Conservation (phyloP, 2,329 filamentous ascomycete species). For the Hypocrella siamensis region DNA sequence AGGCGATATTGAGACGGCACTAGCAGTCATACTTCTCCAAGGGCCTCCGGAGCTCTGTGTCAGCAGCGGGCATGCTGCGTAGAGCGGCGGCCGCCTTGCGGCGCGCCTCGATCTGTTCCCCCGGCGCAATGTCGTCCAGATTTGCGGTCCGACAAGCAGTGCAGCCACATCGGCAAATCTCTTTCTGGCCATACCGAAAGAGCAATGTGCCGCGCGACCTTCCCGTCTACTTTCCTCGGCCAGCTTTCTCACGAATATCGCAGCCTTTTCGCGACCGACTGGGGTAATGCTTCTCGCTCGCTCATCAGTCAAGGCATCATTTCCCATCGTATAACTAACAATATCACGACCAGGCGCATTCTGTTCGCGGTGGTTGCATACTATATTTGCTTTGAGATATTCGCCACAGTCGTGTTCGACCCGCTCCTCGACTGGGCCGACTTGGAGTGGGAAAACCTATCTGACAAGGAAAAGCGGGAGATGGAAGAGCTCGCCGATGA, state of each 20-base stretch:
- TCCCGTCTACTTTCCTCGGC: slow-evolving; percentile 18
- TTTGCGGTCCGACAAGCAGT: slow-evolving; percentile 4
- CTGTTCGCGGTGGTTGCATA: slow-evolving; percentile 16
- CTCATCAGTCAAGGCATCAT: not conserved
- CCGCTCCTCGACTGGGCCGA: slow-evolving; percentile 27
- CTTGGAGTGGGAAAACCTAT: slow-evolving; percentile 23
- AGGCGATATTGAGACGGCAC: too few species aligned
- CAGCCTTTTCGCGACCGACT: slow-evolving; percentile 3
- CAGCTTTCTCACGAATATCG: not conserved
- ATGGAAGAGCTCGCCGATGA: slow-evolving; percentile 25
- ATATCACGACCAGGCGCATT: slow-evolving; percentile 8
- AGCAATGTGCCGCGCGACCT: slow-evolving; percentile 8
- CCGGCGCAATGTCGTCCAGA: slow-evolving; percentile 8
- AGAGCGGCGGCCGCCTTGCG: slow-evolving; percentile 8
- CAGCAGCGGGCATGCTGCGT: slow-evolving; percentile 8
- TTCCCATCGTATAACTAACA: not conserved
- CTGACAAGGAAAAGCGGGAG: slow-evolving; percentile 26
- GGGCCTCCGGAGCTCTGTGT: not conserved
- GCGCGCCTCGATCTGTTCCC: slow-evolving; percentile 6
- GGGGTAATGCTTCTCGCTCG: slow-evolving; percentile 1
- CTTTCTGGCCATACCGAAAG: slow-evolving; percentile 17
- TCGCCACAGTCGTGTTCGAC: slow-evolving; percentile 28
- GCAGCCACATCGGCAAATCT: slow-evolving; percentile 11
- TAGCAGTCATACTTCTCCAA: too few species aligned
- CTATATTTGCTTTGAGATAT: slow-evolving; percentile 25